Base-by-base conservation (phyloP, 1,284 basidiomycete species). In the Marasmius fiardii region DNA sequence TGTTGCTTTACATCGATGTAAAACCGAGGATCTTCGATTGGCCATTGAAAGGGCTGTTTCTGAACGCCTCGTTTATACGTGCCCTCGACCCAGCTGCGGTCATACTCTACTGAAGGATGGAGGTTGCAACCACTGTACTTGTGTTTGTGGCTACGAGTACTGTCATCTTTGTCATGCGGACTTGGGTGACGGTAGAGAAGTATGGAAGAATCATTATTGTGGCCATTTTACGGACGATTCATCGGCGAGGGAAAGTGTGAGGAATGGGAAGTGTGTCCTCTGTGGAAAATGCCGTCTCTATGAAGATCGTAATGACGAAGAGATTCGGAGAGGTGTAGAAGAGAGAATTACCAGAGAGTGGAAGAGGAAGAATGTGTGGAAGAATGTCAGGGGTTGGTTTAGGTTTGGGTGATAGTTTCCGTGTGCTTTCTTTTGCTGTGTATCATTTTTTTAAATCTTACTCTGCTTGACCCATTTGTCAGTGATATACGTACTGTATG, bases 41-140 rank as follows among this genome's bases (percentile, higher is more conserved):
- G n/a, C 18, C 12, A 53, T 53, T 26, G 51, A 53, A 31, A 53
- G 20, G 31, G 51, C 37, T 12, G 51, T 53, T 3, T 39, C 41
- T 1, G 24, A 44, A 2, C 51, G 51, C 39, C 51, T 53, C 39
- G 28, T 53, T 11, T 53, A 53, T 26, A 53, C 51, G 11, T 53
- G 51, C 51, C 51, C 51, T 21, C 37, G 47, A 16, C 47, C 47
- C 18, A 49, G 51, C 39, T 53, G 51, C 39, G 35, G 37, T 18
- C 35, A 43, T 14, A 24, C 37, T 11, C 35, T 53, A 10, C n/a
- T 53, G n/a, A 53, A 53, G 21, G 51, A 53, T 1, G 51, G 51
- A n/a, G 51, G 51, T 6, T 53, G 51, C 39, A 53, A 53, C n/a
- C 51, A 53, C 39, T 53, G 51, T 18, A 53, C 51, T 7, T 53